Percentiles rank a stretch among this genome's conserved stretches.
Evolutionary conservation across 2,329 filamentous ascomycete genomes (phyloP).

Genomic region (Penicillium sp.): DNA sequence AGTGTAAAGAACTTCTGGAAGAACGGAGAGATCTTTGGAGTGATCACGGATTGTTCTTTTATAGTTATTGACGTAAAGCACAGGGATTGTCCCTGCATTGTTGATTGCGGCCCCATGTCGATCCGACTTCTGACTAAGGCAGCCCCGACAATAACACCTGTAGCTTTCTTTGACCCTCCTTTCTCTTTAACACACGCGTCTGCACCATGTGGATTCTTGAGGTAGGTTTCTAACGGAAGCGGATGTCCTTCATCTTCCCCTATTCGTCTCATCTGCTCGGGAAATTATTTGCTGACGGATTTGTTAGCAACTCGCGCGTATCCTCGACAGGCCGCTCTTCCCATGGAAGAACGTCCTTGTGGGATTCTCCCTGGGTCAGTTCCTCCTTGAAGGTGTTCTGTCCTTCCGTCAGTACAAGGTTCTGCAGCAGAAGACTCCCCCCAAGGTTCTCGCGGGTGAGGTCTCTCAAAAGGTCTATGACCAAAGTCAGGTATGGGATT

Average conservation of each 20-base stretch:
- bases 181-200: slow-evolving; percentile 11
- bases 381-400: slow-evolving; percentile 84
- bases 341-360: slow-evolving; percentile 97
- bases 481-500: slow-evolving; percentile 70
- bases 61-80: neutral
- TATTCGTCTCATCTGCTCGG: neutral
- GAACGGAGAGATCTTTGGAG: neutral
- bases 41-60: neutral
- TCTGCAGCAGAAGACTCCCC: slow-evolving; percentile 74
- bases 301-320: slow-evolving; percentile 69
- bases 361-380: slow-evolving; percentile 90
- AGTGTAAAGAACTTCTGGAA: neutral
- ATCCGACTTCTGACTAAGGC: slow-evolving; percentile 31
- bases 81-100: neutral
- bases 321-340: slow-evolving; percentile 88
- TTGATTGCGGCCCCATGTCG: neutral
- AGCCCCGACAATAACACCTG: slow-evolving; percentile 18
- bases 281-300: slow-evolving; percentile 5
- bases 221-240: slow-evolving; percentile 4
- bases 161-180: slow-evolving; percentile 17
- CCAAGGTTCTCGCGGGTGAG: slow-evolving; percentile 83
- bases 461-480: slow-evolving; percentile 89
- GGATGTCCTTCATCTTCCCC: neutral
- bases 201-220: slow-evolving; percentile 21
- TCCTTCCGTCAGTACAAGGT: slow-evolving; percentile 87